Percentiles rank a stretch among this genome's conserved stretches.
Conservation (phyloP, 305 asterid genomes). For the Solanum hybrid region DNA sequence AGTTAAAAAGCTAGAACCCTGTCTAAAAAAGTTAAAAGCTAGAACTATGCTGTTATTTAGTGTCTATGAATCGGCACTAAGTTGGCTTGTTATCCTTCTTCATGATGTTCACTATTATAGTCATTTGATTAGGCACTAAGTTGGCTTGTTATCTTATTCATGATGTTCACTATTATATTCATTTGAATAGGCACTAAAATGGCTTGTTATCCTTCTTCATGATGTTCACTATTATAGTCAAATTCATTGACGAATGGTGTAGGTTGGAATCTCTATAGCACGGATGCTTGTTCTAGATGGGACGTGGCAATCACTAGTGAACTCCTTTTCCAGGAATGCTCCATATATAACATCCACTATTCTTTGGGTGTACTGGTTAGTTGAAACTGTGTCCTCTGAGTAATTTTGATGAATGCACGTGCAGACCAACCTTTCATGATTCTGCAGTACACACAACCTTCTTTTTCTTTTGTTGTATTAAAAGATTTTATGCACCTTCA, state of each 20-base stretch:
- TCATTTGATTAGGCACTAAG: background rate
- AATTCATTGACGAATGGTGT: conserved; percentile 16
- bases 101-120: background rate
- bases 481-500: background rate
- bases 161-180: background rate
- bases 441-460: background rate
- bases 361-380: conserved; percentile 87
- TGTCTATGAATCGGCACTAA: background rate
- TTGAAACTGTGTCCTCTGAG: conserved; percentile 1
- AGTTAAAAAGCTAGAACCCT: conserved; percentile 3
- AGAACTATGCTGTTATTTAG: background rate
- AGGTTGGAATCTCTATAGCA: conserved; percentile 80
- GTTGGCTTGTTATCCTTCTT: background rate
- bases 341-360: conserved; percentile 61
- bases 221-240: conserved; percentile 9
- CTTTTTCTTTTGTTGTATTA: background rate
- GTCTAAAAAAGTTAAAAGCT: background rate
- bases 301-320: conserved; percentile 63
- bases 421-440: background rate
- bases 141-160: background rate
- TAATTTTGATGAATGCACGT: background rate
- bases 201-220: background rate
- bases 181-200: background rate
- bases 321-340: conserved; percentile 68
- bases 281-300: conserved; percentile 66